phyloP scores from a whole-genome alignment of 805 yeast genomes.

The Starmerella vaccinii region DNA sequence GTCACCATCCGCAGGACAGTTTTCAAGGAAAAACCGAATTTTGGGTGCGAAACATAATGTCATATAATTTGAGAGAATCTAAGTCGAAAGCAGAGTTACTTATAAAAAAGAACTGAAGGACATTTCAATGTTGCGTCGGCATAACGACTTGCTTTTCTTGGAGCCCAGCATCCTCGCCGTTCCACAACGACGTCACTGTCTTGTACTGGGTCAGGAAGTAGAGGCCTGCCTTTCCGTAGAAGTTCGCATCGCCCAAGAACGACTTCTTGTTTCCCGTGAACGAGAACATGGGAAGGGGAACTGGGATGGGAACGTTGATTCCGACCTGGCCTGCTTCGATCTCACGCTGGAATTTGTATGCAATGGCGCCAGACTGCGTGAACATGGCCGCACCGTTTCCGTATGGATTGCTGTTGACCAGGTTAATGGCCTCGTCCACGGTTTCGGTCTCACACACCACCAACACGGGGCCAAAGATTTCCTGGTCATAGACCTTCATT shows the following conservation, averaged over 20 bases:
- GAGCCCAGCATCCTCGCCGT: conserved; percentile 40
- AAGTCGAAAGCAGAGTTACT: too few species aligned
- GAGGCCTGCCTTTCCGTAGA: conserved; percentile 68
- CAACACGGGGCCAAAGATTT: conserved; percentile 68
- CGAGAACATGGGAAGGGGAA: conserved; percentile 71
- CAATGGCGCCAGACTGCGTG: conserved; percentile 59
- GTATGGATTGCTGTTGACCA: conserved; percentile 51
- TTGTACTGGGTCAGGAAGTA: conserved; percentile 64
- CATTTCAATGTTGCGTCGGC: conserved; percentile 46
- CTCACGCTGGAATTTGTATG: conserved; percentile 57
- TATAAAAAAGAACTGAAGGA: too few species aligned
- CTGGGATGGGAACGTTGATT: conserved; percentile 69
- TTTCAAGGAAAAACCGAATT: too few species aligned
- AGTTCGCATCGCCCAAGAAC: conserved; percentile 68
- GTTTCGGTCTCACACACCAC: conserved; percentile 52
- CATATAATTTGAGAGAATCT: too few species aligned
- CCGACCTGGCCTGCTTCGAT: conserved; percentile 72
- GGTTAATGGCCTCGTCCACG: conserved; percentile 55
- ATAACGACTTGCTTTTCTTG: conserved; percentile 50
- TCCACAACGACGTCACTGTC: conserved; percentile 64
- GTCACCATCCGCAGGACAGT: too few species aligned
- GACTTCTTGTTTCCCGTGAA: conserved; percentile 69
- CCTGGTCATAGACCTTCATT: conserved; percentile 62
- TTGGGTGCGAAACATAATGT: too few species aligned
- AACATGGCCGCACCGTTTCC: conserved; percentile 67